phyloP scores from a whole-genome alignment of 2,329 filamentous ascomycete genomes.

The Geosmithia putterillii region DNA sequence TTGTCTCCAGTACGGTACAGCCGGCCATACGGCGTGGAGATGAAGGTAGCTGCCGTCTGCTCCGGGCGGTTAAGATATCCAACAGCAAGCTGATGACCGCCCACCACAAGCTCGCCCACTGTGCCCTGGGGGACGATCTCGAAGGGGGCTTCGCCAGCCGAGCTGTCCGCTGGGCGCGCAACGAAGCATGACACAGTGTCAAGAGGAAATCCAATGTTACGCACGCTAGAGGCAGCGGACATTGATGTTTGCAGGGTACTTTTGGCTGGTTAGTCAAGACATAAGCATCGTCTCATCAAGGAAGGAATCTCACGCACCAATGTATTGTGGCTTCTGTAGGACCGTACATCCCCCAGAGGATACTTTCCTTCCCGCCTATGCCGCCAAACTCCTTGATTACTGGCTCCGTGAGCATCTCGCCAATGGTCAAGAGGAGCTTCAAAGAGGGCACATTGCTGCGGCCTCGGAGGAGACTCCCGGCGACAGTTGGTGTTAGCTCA shows the following conservation, averaged over 20 bases:
- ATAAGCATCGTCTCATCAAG: neutral
- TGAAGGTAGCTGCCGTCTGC: conserved; percentile 60
- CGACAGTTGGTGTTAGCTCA: conserved; percentile 82
- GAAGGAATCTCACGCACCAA: conserved; percentile 32
- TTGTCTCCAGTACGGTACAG: conserved; percentile 82
- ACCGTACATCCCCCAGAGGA: conserved; percentile 89
- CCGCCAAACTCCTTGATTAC: conserved; percentile 74
- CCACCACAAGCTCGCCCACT: conserved; percentile 69
- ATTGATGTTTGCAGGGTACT: conserved; percentile 62
- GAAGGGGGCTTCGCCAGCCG: conserved; percentile 14
- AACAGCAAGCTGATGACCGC: conserved; percentile 65
- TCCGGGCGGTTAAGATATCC: conserved; percentile 74
- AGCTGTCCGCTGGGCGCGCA: conserved; percentile 32
- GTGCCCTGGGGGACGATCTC: conserved; percentile 52
- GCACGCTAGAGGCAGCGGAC: conserved; percentile 38
- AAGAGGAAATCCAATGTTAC: conserved; percentile 66
- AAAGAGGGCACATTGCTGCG: conserved; percentile 55
- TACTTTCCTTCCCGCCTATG: conserved; percentile 34
- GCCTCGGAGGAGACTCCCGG: conserved; percentile 60
- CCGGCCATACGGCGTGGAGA: conserved; percentile 53
- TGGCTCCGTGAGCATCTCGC: conserved; percentile 75
- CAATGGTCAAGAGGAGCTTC: conserved; percentile 69
- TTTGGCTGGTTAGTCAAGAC: conserved; percentile 3
- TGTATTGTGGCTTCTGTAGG: conserved; percentile 89
- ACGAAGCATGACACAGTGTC: conserved; percentile 73